Evolutionary conservation across 768 basidiomycete genomes (phyloP).

Genomic region (Russula virescens): DNA sequence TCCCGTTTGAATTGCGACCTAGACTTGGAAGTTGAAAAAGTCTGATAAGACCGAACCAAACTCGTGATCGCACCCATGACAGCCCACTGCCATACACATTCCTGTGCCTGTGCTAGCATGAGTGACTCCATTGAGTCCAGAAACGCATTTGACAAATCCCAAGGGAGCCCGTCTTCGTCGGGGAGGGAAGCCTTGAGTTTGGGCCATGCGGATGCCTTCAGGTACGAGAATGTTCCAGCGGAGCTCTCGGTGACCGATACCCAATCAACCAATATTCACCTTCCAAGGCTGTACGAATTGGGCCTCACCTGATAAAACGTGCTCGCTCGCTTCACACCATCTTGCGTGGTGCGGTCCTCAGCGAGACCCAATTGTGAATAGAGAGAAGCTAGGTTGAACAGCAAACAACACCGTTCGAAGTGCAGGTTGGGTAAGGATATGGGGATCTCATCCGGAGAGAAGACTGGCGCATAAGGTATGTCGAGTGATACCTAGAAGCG

Average conservation of each 20-base stretch:
- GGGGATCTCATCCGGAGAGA: slow-evolving; percentile 51
- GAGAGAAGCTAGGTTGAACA: slow-evolving; percentile 86
- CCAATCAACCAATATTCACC: background rate
- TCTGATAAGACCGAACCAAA: background rate
- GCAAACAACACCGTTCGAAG: slow-evolving; percentile 70
- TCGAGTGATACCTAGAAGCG: slow-evolving; percentile 58
- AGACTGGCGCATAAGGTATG: slow-evolving; percentile 69
- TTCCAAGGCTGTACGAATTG: background rate
- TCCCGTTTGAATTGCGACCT: slow-evolving; percentile 23
- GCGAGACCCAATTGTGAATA: slow-evolving; percentile 72
- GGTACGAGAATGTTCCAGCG: slow-evolving; percentile 64
- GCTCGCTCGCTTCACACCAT: slow-evolving; percentile 82
- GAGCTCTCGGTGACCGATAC: slow-evolving; percentile 43
- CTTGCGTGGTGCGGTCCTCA: slow-evolving; percentile 61
- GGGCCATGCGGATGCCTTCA: slow-evolving; percentile 49
- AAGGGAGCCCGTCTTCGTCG: slow-evolving; percentile 48
- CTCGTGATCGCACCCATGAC: slow-evolving; percentile 52
- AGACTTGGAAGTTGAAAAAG: background rate
- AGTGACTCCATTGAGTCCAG: slow-evolving; percentile 62
- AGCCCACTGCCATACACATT: slow-evolving; percentile 94
- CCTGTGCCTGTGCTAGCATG: slow-evolving; percentile 92
- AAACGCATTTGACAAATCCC: slow-evolving; percentile 62
- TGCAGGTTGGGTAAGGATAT: slow-evolving; percentile 65
- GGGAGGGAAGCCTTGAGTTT: slow-evolving; percentile 40
- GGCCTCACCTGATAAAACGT: slow-evolving; percentile 58